phyloP scores from a whole-genome alignment of 2,329 filamentous ascomycete species.

The Uncinocarpus reesii region DNA sequence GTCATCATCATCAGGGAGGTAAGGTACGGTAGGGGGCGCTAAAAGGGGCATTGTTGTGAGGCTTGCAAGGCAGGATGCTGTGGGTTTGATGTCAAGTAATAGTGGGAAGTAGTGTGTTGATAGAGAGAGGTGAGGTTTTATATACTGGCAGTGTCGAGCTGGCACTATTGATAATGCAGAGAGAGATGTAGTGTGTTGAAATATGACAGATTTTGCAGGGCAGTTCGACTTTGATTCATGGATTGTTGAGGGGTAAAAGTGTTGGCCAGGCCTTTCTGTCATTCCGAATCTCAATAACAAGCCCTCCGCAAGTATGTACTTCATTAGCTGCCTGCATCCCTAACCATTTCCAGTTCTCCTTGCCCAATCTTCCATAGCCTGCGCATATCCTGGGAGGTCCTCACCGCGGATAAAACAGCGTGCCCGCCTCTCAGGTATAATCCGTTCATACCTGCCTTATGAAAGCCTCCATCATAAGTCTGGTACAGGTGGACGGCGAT shows the following conservation, averaged over 20 bases:
- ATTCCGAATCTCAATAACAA: background rate
- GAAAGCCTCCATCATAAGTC: background rate
- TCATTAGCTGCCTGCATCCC: background rate
- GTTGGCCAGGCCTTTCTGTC: background rate
- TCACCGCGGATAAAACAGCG: slow-evolving; percentile 9
- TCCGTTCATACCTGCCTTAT: slow-evolving; percentile 9
- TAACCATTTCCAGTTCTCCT: slow-evolving; percentile 3
- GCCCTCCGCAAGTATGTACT: background rate
- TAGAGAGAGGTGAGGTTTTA: no score
- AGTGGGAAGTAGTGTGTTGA: no score
- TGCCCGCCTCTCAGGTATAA: slow-evolving; percentile 1
- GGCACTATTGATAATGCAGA: no score
- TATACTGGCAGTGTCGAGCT: no score
- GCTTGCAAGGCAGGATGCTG: no score
- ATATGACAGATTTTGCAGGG: no score
- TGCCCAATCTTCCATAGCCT: slow-evolving; percentile 6
- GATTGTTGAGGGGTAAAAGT: no score
- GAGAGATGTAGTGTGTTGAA: no score
- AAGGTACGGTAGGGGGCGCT: background rate
- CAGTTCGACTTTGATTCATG: no score
- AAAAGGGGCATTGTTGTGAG: slow-evolving; percentile 4
- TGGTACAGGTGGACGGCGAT: slow-evolving; percentile 4
- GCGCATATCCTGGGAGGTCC: slow-evolving; percentile 9
- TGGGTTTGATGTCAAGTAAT: no score
- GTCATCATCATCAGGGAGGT: background rate